Conservation (phyloP, 495 filamentous ascomycete genomes). For the Neurospora sp. region DNA sequence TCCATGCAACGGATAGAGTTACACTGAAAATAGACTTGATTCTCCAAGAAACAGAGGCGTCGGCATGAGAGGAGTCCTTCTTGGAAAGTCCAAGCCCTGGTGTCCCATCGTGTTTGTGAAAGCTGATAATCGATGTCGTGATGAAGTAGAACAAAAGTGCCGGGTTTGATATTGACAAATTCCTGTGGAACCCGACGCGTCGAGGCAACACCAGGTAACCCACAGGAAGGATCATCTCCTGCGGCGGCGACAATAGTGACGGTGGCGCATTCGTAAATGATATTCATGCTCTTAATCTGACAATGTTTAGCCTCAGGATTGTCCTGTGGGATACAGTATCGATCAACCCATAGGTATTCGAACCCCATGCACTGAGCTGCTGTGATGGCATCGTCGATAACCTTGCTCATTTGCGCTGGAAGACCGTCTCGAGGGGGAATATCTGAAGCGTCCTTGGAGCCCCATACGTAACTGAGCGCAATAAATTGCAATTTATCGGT, state of each 20-base stretch:
- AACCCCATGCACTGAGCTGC: not conserved
- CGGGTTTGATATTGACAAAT: not conserved
- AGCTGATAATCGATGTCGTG: not conserved
- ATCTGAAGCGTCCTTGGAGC: not conserved
- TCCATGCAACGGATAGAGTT: constrained; percentile 8
- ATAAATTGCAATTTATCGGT: not conserved
- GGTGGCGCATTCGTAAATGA: constrained; percentile 12
- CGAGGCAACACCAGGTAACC: constrained; percentile 20
- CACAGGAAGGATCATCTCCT: constrained; percentile 11
- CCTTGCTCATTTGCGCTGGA: not conserved
- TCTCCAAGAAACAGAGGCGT: not conserved
- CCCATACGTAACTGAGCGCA: not conserved
- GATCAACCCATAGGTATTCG: not conserved
- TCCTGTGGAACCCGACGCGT: not conserved
- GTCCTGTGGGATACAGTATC: constrained; percentile 15
- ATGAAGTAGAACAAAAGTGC: not conserved
- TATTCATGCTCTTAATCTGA: constrained; percentile 19
- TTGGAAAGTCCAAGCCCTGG: not conserved
- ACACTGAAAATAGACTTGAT: not conserved
- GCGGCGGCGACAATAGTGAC: constrained; percentile 22
- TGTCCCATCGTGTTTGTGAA: not conserved
- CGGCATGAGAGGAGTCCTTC: not conserved
- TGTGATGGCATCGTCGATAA: not conserved
- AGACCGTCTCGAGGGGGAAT: not conserved
- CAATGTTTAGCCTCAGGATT: constrained; percentile 6